Evolutionary conservation across 371 early-diverging fungal species (phyloP).

Genomic region (Rhizopus sp.): DNA sequence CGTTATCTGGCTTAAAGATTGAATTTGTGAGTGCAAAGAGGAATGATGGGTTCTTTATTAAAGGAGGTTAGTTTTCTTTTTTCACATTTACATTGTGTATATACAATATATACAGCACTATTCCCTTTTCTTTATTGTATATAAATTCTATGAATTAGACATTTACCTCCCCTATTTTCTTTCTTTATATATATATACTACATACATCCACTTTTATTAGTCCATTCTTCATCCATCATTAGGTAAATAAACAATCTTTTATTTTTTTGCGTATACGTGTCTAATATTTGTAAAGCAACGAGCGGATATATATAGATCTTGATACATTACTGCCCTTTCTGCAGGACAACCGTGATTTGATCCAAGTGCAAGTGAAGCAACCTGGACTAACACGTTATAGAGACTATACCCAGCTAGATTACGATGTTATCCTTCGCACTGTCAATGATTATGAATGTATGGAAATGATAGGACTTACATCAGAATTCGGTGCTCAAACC

Average conservation of each 20-base stretch:
- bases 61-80: slow-evolving; percentile 49
- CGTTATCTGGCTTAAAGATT: slow-evolving; percentile 50
- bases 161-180: background rate
- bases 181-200: slow-evolving; percentile 1
- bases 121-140: slow-evolving; percentile 9
- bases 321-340: background rate
- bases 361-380: slow-evolving; percentile 19
- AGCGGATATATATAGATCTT: background rate
- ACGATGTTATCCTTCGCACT: slow-evolving; percentile 3
- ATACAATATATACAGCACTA: background rate
- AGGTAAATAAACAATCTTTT: slow-evolving; percentile 2
- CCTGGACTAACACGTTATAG: background rate
- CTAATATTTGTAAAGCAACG: background rate
- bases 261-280: background rate
- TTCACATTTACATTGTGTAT: slow-evolving; percentile 1
- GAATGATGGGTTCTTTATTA: slow-evolving; percentile 42
- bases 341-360: slow-evolving; percentile 26
- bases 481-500: slow-evolving; percentile 8
- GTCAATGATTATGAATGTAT: slow-evolving; percentile 2
- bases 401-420: background rate
- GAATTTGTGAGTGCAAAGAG: slow-evolving; percentile 35
- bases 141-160: slow-evolving; percentile 12
- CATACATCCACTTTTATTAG: slow-evolving; percentile 2
- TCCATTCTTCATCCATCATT: slow-evolving; percentile 2
- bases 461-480: slow-evolving; percentile 5